Evolutionary conservation across 768 basidiomycete species (phyloP), one percentile per base, ranked within the genome.

Genomic region (Boletus fagicola): DNA sequence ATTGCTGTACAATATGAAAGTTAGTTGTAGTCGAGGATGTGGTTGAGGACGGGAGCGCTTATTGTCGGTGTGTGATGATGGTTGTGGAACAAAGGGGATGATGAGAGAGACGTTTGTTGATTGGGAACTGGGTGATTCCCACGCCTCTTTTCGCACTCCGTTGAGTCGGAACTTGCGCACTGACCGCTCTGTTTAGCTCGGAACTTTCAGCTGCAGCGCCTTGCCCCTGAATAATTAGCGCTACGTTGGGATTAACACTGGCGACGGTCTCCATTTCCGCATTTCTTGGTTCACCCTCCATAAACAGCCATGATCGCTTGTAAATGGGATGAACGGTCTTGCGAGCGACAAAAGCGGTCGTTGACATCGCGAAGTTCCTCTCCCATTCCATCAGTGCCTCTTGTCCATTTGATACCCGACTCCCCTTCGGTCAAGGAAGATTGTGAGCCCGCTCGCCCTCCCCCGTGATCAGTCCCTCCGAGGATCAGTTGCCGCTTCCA

Each of bases 1-100:
- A 94, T 94, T 62, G 59, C 40, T 62, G 59, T 33, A 54, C 51
- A 45, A 33, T 3, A 50, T 62, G 28, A 33, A 31, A 1, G 36
- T 61, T 10, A 47, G 53, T 53, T 52, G 58, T 47, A 0, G 39
- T 53, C 3, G 45, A 44, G 20, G 38, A 57, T 52, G 68, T 48
- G 50, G 56, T 50, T 44, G 57, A 59, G 24, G 53, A 51, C 10
- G 43, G n/a, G 42, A 12, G 45, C 50, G 43, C 20, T 39, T 39
- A 49, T 52, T 13, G 56, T 59, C 54, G 56, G 28, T 40, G 58
- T 62, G 63, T 66, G 68, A 65, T 69, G 68, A 55, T 70, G 68
- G 68, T 71, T 62, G 59, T 65, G 67, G 62, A 64, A 48, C 48
- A 61, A 70, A 54, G n/a, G 55, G 45, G 55, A 47, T 22, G 60